Conservation (phyloP, 2,329 filamentous ascomycete genomes). For the Bipolaris sorokiniana region DNA sequence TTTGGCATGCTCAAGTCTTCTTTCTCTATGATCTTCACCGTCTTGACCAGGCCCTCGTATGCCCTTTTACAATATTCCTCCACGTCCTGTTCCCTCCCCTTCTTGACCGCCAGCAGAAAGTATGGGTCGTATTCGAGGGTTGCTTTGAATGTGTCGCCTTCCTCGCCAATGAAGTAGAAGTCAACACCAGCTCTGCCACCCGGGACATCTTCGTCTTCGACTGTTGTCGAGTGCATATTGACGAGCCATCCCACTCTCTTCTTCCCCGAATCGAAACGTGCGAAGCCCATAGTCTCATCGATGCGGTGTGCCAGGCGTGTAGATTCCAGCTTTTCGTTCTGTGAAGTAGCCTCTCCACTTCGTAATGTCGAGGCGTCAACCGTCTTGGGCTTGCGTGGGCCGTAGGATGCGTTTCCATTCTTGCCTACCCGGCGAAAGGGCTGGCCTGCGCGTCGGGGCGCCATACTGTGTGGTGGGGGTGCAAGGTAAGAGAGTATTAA, state of each 20-base stretch:
- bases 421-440: slow-evolving; percentile 53
- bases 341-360: slow-evolving; percentile 82
- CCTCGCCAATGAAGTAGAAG: slow-evolving; percentile 84
- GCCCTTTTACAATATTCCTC: slow-evolving; percentile 89
- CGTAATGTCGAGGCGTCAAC: slow-evolving; percentile 77
- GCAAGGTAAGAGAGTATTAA: slow-evolving; percentile 30
- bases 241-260: slow-evolving; percentile 91
- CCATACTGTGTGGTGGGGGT: slow-evolving; percentile 45
- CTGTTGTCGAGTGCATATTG: slow-evolving; percentile 87
- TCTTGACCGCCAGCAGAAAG: slow-evolving; percentile 89
- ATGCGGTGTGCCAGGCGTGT: slow-evolving; percentile 83
- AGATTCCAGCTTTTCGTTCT: slow-evolving; percentile 91
- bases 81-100: slow-evolving; percentile 86
- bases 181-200: slow-evolving; percentile 90
- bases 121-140: slow-evolving; percentile 97
- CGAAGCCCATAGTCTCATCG: slow-evolving; percentile 94
- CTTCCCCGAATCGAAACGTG: slow-evolving; percentile 85
- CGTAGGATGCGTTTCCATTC: slow-evolving; percentile 51
- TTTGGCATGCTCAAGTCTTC: slow-evolving; percentile 96
- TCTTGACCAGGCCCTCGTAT: slow-evolving; percentile 83
- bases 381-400: slow-evolving; percentile 70
- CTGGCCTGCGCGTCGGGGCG: slow-evolving; percentile 52
- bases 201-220: slow-evolving; percentile 82
- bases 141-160: slow-evolving; percentile 90
- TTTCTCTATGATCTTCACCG: slow-evolving; percentile 78